Percentiles rank a stretch among this genome's conserved stretches.
These are phyloP conservation scores for Penicillium sp. DNA, from an alignment of 2,329 filamentous ascomycete genomes.

Conservation along the genomic window DNA sequence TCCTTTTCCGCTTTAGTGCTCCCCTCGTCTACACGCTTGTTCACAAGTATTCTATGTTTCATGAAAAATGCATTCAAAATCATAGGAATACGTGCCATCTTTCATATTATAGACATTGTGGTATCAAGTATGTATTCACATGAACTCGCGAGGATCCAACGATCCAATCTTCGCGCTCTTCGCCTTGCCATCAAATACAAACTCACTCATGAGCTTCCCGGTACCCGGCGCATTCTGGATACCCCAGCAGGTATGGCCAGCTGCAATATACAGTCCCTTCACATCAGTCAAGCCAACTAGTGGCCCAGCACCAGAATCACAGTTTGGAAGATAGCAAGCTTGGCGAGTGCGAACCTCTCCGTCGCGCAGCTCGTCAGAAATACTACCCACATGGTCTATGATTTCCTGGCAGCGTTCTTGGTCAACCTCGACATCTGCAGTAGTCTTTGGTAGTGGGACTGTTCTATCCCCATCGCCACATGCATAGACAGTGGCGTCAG, in stretches of 20 bases:
- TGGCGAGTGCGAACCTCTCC: conserved; percentile 73
- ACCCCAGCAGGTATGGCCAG: conserved; percentile 96
- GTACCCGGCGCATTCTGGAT: conserved; percentile 95
- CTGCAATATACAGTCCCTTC: conserved; percentile 74
- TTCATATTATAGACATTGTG: not conserved
- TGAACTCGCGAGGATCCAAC: conserved; percentile 66
- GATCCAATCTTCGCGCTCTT: conserved; percentile 66
- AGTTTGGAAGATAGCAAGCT: conserved; percentile 86
- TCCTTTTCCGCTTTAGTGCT: not conserved
- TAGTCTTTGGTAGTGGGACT: conserved; percentile 72
- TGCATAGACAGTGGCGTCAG: conserved; percentile 85
- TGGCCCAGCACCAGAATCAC: conserved; percentile 66
- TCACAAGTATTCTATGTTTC: not conserved
- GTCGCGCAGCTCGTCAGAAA: conserved; percentile 60
- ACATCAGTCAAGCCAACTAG: conserved; percentile 74
- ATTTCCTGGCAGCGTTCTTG: conserved; percentile 79
- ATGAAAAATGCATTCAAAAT: not conserved
- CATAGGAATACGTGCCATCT: not conserved
- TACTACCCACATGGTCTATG: conserved; percentile 67
- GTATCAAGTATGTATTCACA: conserved; percentile 24
- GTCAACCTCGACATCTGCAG: conserved; percentile 75
- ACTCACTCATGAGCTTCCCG: conserved; percentile 75
- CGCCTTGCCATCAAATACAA: conserved; percentile 70
- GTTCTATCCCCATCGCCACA: conserved; percentile 84
- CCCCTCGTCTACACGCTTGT: not conserved